Base-by-base conservation (phyloP, 352 stramenopile genomes). In the Phytophthora niederhauseri region DNA sequence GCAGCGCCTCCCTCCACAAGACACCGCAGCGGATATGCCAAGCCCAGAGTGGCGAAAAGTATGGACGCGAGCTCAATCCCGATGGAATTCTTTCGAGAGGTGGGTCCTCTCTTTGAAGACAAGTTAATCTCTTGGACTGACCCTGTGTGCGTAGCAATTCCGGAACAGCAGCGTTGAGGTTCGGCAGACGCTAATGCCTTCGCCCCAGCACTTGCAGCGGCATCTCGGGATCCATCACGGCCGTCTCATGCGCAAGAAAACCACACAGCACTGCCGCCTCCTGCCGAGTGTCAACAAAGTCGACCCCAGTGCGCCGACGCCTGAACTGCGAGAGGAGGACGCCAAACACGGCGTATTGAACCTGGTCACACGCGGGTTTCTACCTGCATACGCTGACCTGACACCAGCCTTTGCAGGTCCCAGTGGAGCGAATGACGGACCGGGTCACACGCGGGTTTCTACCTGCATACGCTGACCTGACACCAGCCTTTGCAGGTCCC, bases 271-370 rank as follows among this genome's bases (percentile, higher is more conserved):
- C 60, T 73, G 73, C 34, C 85, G 87, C 0, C 61, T 94, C 5
- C 76, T 94, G 20, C 87, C 87, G 7, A 91, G 77, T 55, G 83
- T 93, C 11, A 89, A 91, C 67, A 88, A 88, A 73, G 74, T 66
- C 12, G 85, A 94, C 57, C 82, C 87, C 28, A 74, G 64, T 22
- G 85, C 75, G 15, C 72, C 81, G 6, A 68, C 76, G 6, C 87
- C 87, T 2, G 76, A 87, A 36, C 68, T 95, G 3, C 68, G 67
- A 26, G 82, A 82, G 24, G 76, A 84, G 19, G 87, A 95, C 55
- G 85, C 84, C 6, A 78, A 79, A 22, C 66, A 78, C 43, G 87
- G 87, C 17, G 76, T 95, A 36, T 69, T 93, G 20, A 88, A 84
- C 60, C 70, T 95, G 8, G 56, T 93, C 43, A 91, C 88, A 22